Base-by-base conservation (phyloP, 2,329 filamentous ascomycete species). In the Dactylellina sp. region DNA sequence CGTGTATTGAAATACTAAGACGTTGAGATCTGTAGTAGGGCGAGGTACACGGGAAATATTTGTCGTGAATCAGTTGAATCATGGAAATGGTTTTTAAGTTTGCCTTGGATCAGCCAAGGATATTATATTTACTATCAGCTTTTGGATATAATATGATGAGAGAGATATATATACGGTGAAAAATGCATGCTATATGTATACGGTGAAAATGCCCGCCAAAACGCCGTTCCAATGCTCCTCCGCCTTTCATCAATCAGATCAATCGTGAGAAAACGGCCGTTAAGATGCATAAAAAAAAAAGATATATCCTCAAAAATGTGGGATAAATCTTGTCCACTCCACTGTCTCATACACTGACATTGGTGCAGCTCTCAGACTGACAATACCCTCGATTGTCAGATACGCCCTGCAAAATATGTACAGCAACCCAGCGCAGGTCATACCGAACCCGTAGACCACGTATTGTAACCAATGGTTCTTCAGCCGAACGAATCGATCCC, bases 281-380 rank as follows among this genome's bases (percentile, higher is more conserved):
- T 52, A 47, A 24, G 12, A 53, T 64, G 46, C 44, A 47, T 46
- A 40, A 40, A 28, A 50, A 40, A 49, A 40, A 32, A 46, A 37
- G 7, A 14, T 39, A 44, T 22, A 18, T 55, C 40, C 11, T 68
- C 47, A 71, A 24, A 74, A 65, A 57, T 75, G 66, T 11, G 76
- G 63, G 44, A 65, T 71, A 32, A 71, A 71, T 39, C 63, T 47
- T 3, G 40, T 49, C 57, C 75, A 74, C 11, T 53, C 40, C 14
- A 65, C 14, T 2, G 75, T 76, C n/a, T 62, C 4, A 24, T 76
- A 76, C 20, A 60, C 50, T 24, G 55, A 62, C 11, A 68, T 44
- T 5, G 61, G 75, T 2, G 71, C 37, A 18, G 50, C 71, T 7
- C 75, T 53, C 12, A 75, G 16, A 20, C 71, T 76, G 1, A 75